Percentiles rank a stretch among this genome's conserved stretches.
Evolutionary conservation across 345 rosid species (phyloP).

Genomic region (Eucalyptus regnans): DNA sequence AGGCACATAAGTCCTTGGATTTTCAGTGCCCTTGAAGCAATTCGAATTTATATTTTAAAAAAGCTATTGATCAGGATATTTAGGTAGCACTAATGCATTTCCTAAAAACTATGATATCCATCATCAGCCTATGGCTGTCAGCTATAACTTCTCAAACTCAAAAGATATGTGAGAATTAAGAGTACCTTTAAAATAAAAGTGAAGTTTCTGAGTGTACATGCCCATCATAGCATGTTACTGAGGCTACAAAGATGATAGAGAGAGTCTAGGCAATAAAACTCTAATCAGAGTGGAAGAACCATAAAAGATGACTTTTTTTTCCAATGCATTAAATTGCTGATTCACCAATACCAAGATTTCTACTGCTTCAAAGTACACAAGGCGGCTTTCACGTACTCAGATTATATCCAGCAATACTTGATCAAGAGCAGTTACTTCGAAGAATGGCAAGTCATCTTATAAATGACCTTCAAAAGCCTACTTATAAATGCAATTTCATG

Average conservation of each 20-base stretch:
- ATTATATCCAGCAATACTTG: not conserved
- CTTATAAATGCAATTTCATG: not conserved
- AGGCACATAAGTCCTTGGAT: not conserved
- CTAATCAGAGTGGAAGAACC: not conserved
- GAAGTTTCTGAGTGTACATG: not conserved
- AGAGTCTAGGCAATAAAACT: not conserved
- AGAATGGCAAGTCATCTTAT: not conserved
- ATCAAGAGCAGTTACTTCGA: not conserved
- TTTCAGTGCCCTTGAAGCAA: not conserved
- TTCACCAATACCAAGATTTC: not conserved
- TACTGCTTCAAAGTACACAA: not conserved
- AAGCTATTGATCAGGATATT: not conserved
- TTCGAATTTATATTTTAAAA: not conserved
- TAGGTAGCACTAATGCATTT: not conserved
- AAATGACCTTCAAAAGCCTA: not conserved
- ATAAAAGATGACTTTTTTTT: not conserved
- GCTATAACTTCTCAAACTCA: not conserved
- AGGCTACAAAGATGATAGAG: not conserved
- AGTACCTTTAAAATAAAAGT: not conserved
- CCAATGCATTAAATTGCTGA: not conserved
- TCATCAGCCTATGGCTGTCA: not conserved
- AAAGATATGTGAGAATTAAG: not conserved
- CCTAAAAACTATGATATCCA: not conserved
- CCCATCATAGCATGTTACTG: not conserved
- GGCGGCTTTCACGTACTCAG: not conserved